These are phyloP conservation scores for Sporothrix luriei DNA, from an alignment of 2,329 filamentous ascomycete genomes.

Conservation along the genomic window DNA sequence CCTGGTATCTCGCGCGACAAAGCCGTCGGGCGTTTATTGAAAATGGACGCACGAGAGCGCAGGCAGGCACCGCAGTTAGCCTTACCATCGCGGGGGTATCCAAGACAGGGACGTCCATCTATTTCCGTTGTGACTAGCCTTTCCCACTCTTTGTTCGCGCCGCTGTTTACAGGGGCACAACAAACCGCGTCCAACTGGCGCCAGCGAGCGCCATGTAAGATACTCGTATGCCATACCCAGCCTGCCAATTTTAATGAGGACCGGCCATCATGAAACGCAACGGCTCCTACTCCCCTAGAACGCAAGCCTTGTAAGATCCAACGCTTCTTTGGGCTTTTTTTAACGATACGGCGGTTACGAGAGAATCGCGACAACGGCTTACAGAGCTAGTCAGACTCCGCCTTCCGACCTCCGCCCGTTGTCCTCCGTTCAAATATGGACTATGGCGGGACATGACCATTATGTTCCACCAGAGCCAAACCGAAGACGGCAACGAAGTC, in stretches of 20 bases:
- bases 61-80: conserved; percentile 13
- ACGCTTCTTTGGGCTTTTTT: not conserved
- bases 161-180: not conserved
- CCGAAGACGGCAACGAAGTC: not conserved
- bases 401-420: not conserved
- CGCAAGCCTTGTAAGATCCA: not conserved
- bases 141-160: not conserved
- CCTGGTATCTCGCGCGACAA: not conserved
- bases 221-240: not conserved
- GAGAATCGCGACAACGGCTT: not conserved
- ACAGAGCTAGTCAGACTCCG: not conserved
- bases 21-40: not conserved
- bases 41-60: not conserved
- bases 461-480: not conserved
- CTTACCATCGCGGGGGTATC: conserved; percentile 14
- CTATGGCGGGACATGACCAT: not conserved
- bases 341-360: conserved; percentile 14
- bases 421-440: not conserved
- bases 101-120: not conserved
- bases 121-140: not conserved
- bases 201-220: not conserved
- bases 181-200: not conserved
- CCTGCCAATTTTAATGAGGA: conserved; percentile 20
- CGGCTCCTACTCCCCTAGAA: not conserved
- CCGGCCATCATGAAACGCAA: conserved; percentile 22